Percentiles rank a stretch among this genome's conserved stretches.
Conservation (phyloP, 306 rosid genomes). For the Prunus armeniaca region DNA sequence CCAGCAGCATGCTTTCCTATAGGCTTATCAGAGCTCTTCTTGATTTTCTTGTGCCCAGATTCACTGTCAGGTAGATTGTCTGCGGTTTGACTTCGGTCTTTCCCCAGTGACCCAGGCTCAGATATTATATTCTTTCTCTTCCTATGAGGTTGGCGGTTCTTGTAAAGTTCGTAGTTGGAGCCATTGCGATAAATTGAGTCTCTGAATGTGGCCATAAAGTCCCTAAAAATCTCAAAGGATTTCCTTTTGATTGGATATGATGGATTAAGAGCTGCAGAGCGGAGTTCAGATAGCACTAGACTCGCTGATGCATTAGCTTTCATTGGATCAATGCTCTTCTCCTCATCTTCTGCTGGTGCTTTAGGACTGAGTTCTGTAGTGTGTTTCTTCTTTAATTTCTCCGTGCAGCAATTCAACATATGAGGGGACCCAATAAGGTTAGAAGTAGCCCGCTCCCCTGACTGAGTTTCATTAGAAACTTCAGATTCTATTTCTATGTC, state of each 20-base stretch:
- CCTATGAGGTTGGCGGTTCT: conserved; percentile 31
- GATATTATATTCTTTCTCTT: conserved; percentile 52
- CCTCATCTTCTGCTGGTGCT: conserved; percentile 25
- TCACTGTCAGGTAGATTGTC: conserved; percentile 16
- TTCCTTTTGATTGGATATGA: conserved; percentile 17
- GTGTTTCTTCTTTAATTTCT: conserved; percentile 26
- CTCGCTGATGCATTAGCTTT: conserved; percentile 37
- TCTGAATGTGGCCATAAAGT: conserved; percentile 47
- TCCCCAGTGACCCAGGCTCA: conserved; percentile 25
- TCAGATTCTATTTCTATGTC: conserved; percentile 26
- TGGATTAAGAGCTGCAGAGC: conserved; percentile 44
- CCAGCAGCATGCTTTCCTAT: neutral
- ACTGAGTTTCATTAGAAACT: conserved; percentile 18
- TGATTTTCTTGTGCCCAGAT: conserved; percentile 30
- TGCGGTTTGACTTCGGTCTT: conserved; percentile 21
- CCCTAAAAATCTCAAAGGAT: conserved; percentile 34
- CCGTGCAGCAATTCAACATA: conserved; percentile 16
- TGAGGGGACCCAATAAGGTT: conserved; percentile 22
- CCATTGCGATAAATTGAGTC: conserved; percentile 53
- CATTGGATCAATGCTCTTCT: conserved; percentile 35
- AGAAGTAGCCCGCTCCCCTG: conserved; percentile 18
- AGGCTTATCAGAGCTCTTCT: conserved; percentile 19
- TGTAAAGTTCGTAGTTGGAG: conserved; percentile 33
- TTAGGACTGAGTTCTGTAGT: conserved; percentile 29
- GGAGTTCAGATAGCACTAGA: conserved; percentile 45